phyloP scores from a whole-genome alignment of 225 moss, liverwort and hornwort species.

The Takakia lepidozioides region DNA sequence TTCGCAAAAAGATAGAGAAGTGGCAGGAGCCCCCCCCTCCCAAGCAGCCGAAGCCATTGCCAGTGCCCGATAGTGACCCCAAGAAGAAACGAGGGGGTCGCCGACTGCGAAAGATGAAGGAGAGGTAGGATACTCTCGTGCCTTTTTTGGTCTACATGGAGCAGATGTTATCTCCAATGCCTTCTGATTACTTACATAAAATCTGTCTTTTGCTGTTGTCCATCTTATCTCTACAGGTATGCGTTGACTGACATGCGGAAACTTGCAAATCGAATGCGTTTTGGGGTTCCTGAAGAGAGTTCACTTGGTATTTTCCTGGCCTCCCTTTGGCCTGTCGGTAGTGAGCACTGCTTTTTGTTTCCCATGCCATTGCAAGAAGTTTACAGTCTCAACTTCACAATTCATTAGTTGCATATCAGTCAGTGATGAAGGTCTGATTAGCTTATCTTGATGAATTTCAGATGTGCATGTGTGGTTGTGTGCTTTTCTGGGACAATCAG shows the following conservation, averaged over 20 bases:
- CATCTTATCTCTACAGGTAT: conserved; percentile 39
- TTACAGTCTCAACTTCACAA: no score
- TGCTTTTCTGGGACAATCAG: no score
- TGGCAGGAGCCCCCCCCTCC: conserved; percentile 99
- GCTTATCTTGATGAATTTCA: no score
- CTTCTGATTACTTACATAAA: neutral
- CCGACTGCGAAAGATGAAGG: conserved; percentile 94
- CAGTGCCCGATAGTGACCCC: conserved; percentile 90
- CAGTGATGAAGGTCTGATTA: no score
- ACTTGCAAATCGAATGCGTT: conserved; percentile 97
- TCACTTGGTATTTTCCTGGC: conserved; percentile 51
- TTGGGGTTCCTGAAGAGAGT: conserved; percentile 95
- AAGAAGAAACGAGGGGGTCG: conserved; percentile 97
- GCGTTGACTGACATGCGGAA: conserved; percentile 98
- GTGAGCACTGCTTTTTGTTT: no score
- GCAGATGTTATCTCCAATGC: neutral
- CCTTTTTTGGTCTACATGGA: neutral
- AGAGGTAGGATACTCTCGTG: conserved; percentile 48
- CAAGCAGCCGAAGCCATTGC: conserved; percentile 92
- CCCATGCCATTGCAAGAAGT: no score
- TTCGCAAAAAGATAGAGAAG: conserved; percentile 94
- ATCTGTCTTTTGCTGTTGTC: conserved; percentile 1
- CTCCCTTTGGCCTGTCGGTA: no score
- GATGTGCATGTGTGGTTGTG: no score
- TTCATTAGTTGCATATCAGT: no score